A percentile compares a stretch with the other conserved stretches of the same genome.
Evolutionary conservation across 352 stramenopile genomes (phyloP).

Genomic region (Pythium graminicola): DNA sequence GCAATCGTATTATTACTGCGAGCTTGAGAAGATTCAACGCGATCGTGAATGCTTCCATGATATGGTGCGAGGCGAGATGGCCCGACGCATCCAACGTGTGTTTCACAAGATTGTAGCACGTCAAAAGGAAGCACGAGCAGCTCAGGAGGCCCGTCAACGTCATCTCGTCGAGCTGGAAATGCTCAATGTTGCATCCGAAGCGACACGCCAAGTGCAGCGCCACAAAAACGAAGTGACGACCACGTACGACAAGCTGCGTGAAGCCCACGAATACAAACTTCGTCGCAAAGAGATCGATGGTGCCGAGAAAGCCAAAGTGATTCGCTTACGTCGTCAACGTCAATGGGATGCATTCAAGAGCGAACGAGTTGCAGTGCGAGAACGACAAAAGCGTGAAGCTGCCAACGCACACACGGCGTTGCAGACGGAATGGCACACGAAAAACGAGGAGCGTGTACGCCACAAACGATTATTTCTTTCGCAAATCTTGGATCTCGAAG

Average conservation of each 20-base stretch:
- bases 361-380: slow-evolving; percentile 30
- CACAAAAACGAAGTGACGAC: slow-evolving; percentile 40
- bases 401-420: slow-evolving; percentile 32
- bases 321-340: slow-evolving; percentile 42
- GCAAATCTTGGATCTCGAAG: slow-evolving; percentile 47
- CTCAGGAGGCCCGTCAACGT: slow-evolving; percentile 25
- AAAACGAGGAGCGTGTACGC: slow-evolving; percentile 26
- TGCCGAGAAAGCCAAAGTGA: slow-evolving; percentile 54
- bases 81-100: slow-evolving; percentile 36
- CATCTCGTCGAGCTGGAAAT: slow-evolving; percentile 40
- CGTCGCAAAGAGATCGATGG: slow-evolving; percentile 44
- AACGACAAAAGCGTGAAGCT: slow-evolving; percentile 35
- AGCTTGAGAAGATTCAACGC: slow-evolving; percentile 46
- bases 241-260: slow-evolving; percentile 46
- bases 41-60: slow-evolving; percentile 45
- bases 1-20: slow-evolving; percentile 42
- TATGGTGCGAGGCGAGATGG: slow-evolving; percentile 36
- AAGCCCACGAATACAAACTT: slow-evolving; percentile 37
- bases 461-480: slow-evolving; percentile 30
- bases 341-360: slow-evolving; percentile 55
- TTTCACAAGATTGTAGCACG: slow-evolving; percentile 30
- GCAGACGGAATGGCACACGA: slow-evolving; percentile 38
- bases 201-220: slow-evolving; percentile 23
- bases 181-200: slow-evolving; percentile 31
- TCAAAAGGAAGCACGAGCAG: slow-evolving; percentile 13